Evolutionary conservation across 1,139 yeast genomes (phyloP), one percentile per base, ranked within the genome.

Genomic region (Saccharomyces hybrid): DNA sequence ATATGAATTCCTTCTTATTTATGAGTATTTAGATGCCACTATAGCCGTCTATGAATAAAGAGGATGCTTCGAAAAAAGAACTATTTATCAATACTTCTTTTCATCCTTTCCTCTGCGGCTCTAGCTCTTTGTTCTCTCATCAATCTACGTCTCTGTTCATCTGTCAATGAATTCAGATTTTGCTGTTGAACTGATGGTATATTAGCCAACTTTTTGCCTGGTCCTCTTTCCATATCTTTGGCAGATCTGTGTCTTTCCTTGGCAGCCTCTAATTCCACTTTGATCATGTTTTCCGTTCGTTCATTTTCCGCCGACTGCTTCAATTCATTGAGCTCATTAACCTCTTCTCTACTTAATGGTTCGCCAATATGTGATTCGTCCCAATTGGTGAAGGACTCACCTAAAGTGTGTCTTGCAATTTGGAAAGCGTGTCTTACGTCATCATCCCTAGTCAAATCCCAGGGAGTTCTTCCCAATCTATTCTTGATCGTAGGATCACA

Each of bases 41-140:
- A 42, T 21, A n/a, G 14, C 24, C 14, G 47, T 42, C 21, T 21
- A 42, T 42, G 27, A 42, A 42, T 42, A 42, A 19, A 19, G 27
- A 24, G 4, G 4, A 42, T 42, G 14, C 27, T 19, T 32, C 27
- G 24, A 32, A 6, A 12, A 12, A 12, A 3, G 24, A 38, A 7
- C 6, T 51, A 48, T 34, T 52, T 46, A 9, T 12, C 29, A 11
- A 14, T 9, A 27, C 41, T 28, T 26, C 52, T 54, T 47, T 48
- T 49, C 65, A 91, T 68, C 62, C 99, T 78, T 0, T 95, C 97
- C 68, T 93, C 98, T 0, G 97, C 97, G 0, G 99, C 99, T 58
- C 98, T 78, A 0, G 98, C 98, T 54, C 99, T 75, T 66, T 93
- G 91, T 64, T 93, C 99, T 58, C 99, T 80, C 86, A 91, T 90